A percentile compares a stretch with the other conserved stretches of the same genome.
phyloP scores from a whole-genome alignment of 805 yeast species.

The Starmerella kuoi region DNA sequence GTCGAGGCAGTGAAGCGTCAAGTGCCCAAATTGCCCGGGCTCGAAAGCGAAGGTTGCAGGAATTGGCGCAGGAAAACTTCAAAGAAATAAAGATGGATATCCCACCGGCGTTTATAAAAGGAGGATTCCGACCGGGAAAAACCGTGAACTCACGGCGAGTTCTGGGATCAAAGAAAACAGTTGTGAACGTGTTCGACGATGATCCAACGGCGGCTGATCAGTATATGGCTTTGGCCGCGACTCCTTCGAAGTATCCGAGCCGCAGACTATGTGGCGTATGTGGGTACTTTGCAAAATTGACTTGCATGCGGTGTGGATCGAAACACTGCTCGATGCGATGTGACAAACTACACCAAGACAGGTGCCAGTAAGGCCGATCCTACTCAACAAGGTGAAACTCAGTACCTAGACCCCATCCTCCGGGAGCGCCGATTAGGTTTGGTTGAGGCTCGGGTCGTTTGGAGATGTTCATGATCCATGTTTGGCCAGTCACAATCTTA shows the following conservation, averaged over 20 bases:
- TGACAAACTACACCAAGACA: slow-evolving; percentile 27
- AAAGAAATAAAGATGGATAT: slow-evolving; percentile 21
- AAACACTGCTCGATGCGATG: slow-evolving; percentile 30
- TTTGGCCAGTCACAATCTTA: slow-evolving; percentile 28
- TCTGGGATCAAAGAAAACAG: slow-evolving; percentile 30
- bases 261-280: slow-evolving; percentile 31
- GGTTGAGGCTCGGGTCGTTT: slow-evolving; percentile 18
- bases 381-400: slow-evolving; percentile 7
- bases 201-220: slow-evolving; percentile 28
- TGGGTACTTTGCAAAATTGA: slow-evolving; percentile 30
- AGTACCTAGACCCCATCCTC: slow-evolving; percentile 22
- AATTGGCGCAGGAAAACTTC: slow-evolving; percentile 22
- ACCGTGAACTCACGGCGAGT: slow-evolving; percentile 30
- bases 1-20: slow-evolving; percentile 11
- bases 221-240: slow-evolving; percentile 26
- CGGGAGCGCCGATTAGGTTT: slow-evolving; percentile 17
- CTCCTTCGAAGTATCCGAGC: slow-evolving; percentile 30
- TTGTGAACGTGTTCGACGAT: slow-evolving; percentile 33
- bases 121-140: slow-evolving; percentile 22
- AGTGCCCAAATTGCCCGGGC: slow-evolving; percentile 17
- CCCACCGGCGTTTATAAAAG: slow-evolving; percentile 22
- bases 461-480: slow-evolving; percentile 25
- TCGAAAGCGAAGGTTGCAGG: slow-evolving; percentile 19
- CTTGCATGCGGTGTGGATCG: slow-evolving; percentile 31
- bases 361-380: slow-evolving; percentile 6